Percentiles rank a stretch among this genome's conserved stretches.
Conservation (phyloP, 352 stramenopile genomes). For the Phytophthora podocarpi region DNA sequence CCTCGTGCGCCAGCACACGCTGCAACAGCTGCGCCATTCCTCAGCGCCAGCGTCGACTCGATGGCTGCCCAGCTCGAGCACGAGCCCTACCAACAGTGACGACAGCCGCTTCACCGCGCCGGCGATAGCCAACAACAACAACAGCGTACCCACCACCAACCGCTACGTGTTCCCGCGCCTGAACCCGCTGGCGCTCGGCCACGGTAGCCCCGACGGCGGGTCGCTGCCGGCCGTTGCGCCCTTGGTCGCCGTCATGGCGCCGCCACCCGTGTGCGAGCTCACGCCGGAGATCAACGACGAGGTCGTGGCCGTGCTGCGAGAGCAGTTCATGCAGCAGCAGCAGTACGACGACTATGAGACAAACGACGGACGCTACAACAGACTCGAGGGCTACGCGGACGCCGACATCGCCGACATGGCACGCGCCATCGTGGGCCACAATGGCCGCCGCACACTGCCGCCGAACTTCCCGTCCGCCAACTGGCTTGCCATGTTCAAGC, state of each 20-base stretch:
- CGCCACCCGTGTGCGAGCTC: conserved; percentile 33
- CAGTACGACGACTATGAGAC: conserved; percentile 28
- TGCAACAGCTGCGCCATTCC: conserved; percentile 12
- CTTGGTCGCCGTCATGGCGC: conserved; percentile 4
- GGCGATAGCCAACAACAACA: not conserved
- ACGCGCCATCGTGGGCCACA: conserved; percentile 54
- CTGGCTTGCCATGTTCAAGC: conserved; percentile 67
- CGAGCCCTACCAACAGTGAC: conserved; percentile 11
- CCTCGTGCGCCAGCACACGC: conserved; percentile 48
- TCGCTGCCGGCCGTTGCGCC: conserved; percentile 3
- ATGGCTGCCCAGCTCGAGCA: not conserved
- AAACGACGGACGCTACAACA: conserved; percentile 19
- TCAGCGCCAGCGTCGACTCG: not conserved
- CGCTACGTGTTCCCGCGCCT: conserved; percentile 38
- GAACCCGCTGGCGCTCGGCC: conserved; percentile 27
- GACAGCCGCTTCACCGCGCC: conserved; percentile 8
- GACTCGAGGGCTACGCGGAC: conserved; percentile 45
- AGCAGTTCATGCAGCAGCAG: conserved; percentile 60
- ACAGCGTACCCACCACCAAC: not conserved
- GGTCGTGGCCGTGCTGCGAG: conserved; percentile 48
- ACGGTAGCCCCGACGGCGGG: conserved; percentile 11
- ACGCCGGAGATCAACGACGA: conserved; percentile 60
- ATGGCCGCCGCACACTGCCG: conserved; percentile 45
- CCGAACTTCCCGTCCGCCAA: conserved; percentile 45
- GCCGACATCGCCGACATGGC: conserved; percentile 67